Conservation (phyloP, 768 basidiomycete species). For the Pleurotus tuber-regium region DNA sequence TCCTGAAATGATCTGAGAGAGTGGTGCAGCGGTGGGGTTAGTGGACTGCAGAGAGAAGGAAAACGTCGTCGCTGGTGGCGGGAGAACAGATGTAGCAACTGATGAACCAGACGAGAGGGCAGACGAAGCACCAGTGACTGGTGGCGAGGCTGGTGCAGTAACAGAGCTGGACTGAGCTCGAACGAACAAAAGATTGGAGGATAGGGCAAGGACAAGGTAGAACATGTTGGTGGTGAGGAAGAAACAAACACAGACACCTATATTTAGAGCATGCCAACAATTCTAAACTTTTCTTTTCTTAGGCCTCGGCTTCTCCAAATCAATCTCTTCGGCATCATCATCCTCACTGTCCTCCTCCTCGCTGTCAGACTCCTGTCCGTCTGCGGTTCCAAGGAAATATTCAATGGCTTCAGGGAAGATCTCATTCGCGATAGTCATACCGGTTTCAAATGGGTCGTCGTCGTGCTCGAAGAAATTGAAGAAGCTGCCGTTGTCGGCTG, state of each 20-base stretch:
- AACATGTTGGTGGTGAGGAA: conserved; percentile 15
- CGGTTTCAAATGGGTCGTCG: conserved; percentile 71
- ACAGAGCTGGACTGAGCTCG: conserved; percentile 4
- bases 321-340: conserved; percentile 83
- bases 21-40: conserved; percentile 62
- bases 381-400: conserved; percentile 70
- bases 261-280: conserved; percentile 10
- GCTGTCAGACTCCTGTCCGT: conserved; percentile 58
- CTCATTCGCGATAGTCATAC: conserved; percentile 68
- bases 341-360: conserved; percentile 74
- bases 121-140: conserved; percentile 11
- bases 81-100: conserved; percentile 17
- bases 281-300: conserved; percentile 69
- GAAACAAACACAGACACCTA: conserved; percentile 12
- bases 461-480: conserved; percentile 83
- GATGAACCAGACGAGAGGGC: conserved; percentile 17
- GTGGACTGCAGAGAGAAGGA: conserved; percentile 45
- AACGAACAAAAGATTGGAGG: conserved; percentile 2
- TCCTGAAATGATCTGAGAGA: conserved; percentile 44
- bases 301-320: conserved; percentile 77
- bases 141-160: conserved; percentile 2
- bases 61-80: conserved; percentile 30
- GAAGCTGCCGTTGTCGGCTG: conserved; percentile 75
- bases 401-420: conserved; percentile 81
- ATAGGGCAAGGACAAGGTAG: conserved; percentile 5